phyloP scores from a whole-genome alignment of 371 early-diverging fungal genomes.

The Phascolomyces articulosus region DNA sequence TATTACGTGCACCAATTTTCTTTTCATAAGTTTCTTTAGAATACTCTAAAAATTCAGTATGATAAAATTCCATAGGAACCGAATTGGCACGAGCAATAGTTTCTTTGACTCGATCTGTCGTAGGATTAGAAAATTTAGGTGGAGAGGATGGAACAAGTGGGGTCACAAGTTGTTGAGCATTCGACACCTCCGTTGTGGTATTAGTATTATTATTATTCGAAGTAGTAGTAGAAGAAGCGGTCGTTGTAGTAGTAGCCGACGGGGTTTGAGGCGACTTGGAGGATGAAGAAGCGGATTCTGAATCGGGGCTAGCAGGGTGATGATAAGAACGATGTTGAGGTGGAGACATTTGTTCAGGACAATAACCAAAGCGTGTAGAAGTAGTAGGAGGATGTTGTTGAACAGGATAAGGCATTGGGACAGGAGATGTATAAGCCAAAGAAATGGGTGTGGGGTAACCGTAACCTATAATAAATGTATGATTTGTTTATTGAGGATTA shows the following conservation, averaged over 20 bases:
- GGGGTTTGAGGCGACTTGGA: conserved; percentile 22
- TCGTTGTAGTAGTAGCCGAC: conserved; percentile 7
- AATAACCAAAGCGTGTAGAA: conserved; percentile 27
- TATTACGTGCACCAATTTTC: conserved; percentile 40
- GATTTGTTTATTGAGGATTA: neutral
- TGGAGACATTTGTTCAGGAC: conserved; percentile 22
- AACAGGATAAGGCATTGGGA: conserved; percentile 26
- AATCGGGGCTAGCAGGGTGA: conserved; percentile 39
- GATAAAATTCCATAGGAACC: conserved; percentile 53
- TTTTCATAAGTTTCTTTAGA: conserved; percentile 51
- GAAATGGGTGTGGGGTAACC: conserved; percentile 3
- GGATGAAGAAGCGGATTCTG: conserved; percentile 34
- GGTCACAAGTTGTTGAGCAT: conserved; percentile 3
- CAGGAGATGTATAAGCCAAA: conserved; percentile 24
- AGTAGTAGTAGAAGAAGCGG: conserved; percentile 7
- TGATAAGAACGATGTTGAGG: conserved; percentile 4
- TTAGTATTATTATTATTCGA: conserved; percentile 2
- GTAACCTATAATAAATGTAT: neutral
- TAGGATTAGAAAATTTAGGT: conserved; percentile 21
- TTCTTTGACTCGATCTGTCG: conserved; percentile 50
- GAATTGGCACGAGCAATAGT: conserved; percentile 51
- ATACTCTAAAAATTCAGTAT: conserved; percentile 52
- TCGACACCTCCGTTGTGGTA: neutral
- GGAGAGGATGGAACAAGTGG: conserved; percentile 21
- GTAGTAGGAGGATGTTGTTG: conserved; percentile 2